phyloP scores from a whole-genome alignment of 768 basidiomycete genomes.

The Lactarius sp. region DNA sequence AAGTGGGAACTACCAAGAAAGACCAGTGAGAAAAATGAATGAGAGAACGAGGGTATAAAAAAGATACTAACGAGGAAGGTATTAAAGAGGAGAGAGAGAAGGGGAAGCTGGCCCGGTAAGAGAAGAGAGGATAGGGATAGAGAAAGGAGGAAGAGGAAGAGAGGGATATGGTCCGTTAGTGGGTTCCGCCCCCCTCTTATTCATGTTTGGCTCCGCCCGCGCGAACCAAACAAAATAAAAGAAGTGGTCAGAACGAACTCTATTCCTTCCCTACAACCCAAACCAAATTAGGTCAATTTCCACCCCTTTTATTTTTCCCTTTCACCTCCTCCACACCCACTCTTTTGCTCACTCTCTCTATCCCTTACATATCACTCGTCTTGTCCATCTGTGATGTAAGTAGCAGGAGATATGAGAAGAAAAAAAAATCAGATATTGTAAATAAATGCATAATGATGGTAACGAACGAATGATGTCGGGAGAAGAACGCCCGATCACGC shows the following conservation, averaged over 20 bases:
- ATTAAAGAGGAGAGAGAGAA: constrained; percentile 60
- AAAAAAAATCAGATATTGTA: neutral
- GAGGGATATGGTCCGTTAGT: constrained; percentile 13
- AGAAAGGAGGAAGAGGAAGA: constrained; percentile 33
- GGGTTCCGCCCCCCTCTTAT: constrained; percentile 36
- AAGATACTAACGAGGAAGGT: constrained; percentile 28
- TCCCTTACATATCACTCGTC: neutral
- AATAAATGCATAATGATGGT: neutral
- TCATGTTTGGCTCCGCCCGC: constrained; percentile 31
- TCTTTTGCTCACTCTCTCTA: neutral
- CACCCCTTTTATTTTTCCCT: neutral
- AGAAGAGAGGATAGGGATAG: constrained; percentile 29
- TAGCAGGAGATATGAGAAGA: neutral
- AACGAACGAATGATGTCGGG: constrained; percentile 15
- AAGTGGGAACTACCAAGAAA: constrained; percentile 4
- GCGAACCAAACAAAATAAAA: constrained; percentile 33
- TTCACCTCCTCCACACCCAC: neutral
- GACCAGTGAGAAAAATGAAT: neutral
- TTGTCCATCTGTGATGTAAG: neutral
- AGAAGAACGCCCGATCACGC: constrained; percentile 23
- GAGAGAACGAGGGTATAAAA: neutral
- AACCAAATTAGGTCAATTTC: constrained; percentile 7
- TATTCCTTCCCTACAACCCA: constrained; percentile 25
- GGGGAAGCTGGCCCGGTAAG: constrained; percentile 34
- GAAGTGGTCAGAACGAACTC: constrained; percentile 32